Conservation (phyloP, 345 rosid species). For the Salix brachista region DNA sequence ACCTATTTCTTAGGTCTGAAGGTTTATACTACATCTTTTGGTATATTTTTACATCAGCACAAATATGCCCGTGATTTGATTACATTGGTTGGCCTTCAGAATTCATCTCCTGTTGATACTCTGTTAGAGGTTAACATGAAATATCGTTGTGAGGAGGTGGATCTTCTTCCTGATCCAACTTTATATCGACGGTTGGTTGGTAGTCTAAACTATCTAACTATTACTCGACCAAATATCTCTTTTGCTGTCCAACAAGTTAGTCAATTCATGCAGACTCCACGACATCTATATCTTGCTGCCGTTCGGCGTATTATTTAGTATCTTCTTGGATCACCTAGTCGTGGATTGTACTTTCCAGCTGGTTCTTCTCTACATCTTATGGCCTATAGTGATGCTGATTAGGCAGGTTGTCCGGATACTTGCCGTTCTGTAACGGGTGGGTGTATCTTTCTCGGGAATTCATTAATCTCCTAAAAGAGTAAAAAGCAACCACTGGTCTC, state of each 20-base stretch:
- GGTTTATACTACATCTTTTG: not conserved
- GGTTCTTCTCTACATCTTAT: too few relatives aligned
- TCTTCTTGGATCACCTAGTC: not conserved
- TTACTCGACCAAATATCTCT: not conserved
- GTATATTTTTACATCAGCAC: not conserved
- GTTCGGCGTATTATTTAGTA: not conserved
- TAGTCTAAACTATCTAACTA: too few relatives aligned
- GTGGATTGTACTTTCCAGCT: too few relatives aligned
- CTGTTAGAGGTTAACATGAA: not conserved
- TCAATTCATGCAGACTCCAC: not conserved
- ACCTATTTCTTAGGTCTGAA: not conserved
- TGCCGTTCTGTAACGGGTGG: too few relatives aligned
- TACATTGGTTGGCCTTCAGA: not conserved
- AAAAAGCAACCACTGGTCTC: not conserved
- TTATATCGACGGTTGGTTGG: too few relatives aligned
- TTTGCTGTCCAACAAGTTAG: not conserved
- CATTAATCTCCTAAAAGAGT: not conserved
- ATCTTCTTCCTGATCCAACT: not conserved
- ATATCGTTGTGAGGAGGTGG: not conserved
- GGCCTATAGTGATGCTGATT: not conserved
- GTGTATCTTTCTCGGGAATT: not conserved
- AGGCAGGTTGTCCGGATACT: not conserved
- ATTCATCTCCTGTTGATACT: not conserved
- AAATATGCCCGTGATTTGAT: not conserved
- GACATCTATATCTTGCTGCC: not conserved